Evolutionary conservation across 495 filamentous ascomycete genomes (phyloP).

Genomic region (Hypoxylon trugodes): DNA sequence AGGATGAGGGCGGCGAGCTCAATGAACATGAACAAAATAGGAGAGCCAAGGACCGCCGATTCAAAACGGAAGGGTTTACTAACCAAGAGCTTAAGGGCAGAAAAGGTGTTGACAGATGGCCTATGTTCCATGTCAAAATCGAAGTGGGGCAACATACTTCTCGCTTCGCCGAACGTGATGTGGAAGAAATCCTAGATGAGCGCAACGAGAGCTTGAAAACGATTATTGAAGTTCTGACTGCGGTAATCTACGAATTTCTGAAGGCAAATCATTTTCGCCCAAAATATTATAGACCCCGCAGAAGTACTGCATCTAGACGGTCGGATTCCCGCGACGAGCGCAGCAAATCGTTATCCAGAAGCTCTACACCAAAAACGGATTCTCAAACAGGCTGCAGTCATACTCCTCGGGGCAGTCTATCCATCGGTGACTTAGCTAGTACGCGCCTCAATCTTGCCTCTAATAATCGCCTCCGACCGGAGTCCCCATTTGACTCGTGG

Average conservation of each 20-base stretch:
- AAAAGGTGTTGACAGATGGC: constrained; percentile 82
- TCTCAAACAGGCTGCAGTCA: neutral
- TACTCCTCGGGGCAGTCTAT: neutral
- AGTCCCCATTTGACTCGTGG: constrained; percentile 68
- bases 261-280: constrained; percentile 72
- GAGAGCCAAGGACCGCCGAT: constrained; percentile 50
- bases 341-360: constrained; percentile 8
- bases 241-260: constrained; percentile 72
- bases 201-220: constrained; percentile 46
- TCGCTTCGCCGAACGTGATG: constrained; percentile 26
- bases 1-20: constrained; percentile 55
- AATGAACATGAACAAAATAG: constrained; percentile 47
- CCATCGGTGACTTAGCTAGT: constrained; percentile 40
- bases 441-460: constrained; percentile 41
- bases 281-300: constrained; percentile 17
- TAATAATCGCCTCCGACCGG: constrained; percentile 23
- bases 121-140: constrained; percentile 90
- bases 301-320: neutral
- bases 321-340: neutral
- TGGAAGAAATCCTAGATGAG: constrained; percentile 50
- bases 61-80: constrained; percentile 61
- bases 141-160: constrained; percentile 43
- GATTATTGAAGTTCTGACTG: constrained; percentile 68
- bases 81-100: constrained; percentile 64
- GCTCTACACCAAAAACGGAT: constrained; percentile 10